Conservation (phyloP, 345 rosid genomes). For the Gossypium turneri region DNA sequence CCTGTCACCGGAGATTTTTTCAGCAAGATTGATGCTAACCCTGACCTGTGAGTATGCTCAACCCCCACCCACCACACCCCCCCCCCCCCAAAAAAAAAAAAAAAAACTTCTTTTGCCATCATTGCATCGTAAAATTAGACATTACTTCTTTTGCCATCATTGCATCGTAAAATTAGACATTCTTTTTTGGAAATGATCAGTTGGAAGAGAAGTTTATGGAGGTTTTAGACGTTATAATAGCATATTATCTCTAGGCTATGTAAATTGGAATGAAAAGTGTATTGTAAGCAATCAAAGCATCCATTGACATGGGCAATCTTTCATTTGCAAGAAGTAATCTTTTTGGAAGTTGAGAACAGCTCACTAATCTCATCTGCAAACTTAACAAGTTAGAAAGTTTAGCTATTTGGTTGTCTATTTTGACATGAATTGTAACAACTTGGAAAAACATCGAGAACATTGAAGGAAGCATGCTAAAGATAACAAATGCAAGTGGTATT, state of each 20-base stretch:
- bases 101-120: neutral
- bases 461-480: slow-evolving; percentile 1
- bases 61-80: neutral
- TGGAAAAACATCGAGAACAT: neutral
- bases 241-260: neutral
- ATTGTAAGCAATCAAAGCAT: neutral
- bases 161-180: slow-evolving; percentile 1
- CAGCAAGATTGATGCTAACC: slow-evolving; percentile 89
- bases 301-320: neutral
- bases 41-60: slow-evolving; percentile 72
- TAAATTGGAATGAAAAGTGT: neutral
- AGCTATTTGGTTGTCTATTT: neutral
- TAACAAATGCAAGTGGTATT: neutral
- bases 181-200: neutral
- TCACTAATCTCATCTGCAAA: neutral
- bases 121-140: slow-evolving; percentile 1
- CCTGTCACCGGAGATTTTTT: slow-evolving; percentile 75
- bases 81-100: neutral
- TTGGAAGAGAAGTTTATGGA: neutral
- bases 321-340: neutral
- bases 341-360: neutral
- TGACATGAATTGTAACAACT: neutral
- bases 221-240: neutral
- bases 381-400: neutral
- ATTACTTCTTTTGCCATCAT: neutral